Conservation (phyloP, 2,329 filamentous ascomycete species). For the Aspergillus fumigatiaffinis region DNA sequence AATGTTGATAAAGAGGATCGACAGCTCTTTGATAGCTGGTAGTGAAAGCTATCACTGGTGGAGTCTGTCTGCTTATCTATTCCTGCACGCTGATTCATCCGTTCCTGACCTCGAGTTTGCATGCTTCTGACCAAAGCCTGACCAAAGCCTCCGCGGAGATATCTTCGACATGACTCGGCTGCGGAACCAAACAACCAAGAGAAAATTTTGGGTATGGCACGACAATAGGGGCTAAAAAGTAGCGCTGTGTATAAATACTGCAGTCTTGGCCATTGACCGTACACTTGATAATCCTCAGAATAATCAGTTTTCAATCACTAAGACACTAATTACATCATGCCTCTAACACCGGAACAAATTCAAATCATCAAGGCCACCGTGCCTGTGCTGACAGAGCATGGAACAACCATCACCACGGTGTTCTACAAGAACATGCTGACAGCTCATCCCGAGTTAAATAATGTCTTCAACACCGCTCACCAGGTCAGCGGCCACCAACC, state of each 20-base stretch:
- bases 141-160: not conserved
- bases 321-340: not conserved
- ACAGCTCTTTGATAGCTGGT: not conserved
- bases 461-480: slow-evolving; percentile 67
- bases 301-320: not conserved
- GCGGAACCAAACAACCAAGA: not conserved
- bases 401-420: slow-evolving; percentile 59
- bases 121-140: not conserved
- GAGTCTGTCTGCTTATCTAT: not conserved
- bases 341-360: slow-evolving; percentile 57
- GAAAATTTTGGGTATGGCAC: not conserved
- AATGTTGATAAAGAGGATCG: not conserved
- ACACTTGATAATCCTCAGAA: not conserved
- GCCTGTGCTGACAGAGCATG: slow-evolving; percentile 61
- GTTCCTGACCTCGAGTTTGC: not conserved
- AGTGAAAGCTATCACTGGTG: not conserved
- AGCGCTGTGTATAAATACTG: not conserved
- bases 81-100: not conserved
- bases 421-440: slow-evolving; percentile 65
- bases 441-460: slow-evolving; percentile 59
- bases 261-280: too few relatives aligned
- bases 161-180: not conserved
- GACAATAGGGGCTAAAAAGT: not conserved
- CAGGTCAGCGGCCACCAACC: slow-evolving; percentile 65
- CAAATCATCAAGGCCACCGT: slow-evolving; percentile 63